Conservation (phyloP, 192 early-diverging fungal genomes). For the Coemansia sp. region DNA sequence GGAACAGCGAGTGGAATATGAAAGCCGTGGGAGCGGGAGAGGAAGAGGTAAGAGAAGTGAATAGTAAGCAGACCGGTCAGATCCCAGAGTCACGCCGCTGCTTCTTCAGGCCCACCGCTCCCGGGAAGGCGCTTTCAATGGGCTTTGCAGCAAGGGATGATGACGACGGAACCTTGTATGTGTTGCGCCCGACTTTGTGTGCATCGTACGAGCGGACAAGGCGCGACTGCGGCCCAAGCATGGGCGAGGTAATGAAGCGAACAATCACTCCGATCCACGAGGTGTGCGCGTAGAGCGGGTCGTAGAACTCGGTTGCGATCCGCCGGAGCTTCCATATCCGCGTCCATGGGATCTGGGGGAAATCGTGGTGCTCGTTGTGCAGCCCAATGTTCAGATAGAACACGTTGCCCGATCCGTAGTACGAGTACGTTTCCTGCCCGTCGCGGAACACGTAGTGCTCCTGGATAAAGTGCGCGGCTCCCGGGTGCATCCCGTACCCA, state of each 20-base stretch:
- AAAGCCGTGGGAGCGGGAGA: neutral
- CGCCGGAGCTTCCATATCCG: constrained; percentile 72
- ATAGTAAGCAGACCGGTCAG: neutral
- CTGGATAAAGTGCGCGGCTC: constrained; percentile 93
- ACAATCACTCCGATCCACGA: constrained; percentile 82
- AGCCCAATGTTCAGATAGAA: constrained; percentile 93
- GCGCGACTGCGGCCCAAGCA: constrained; percentile 79
- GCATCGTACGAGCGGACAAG: constrained; percentile 69
- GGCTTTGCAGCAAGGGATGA: neutral
- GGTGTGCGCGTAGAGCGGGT: constrained; percentile 74
- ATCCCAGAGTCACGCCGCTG: constrained; percentile 5
- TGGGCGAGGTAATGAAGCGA: constrained; percentile 72
- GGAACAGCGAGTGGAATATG: neutral
- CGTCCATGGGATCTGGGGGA: constrained; percentile 83
- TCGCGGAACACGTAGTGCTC: constrained; percentile 95
- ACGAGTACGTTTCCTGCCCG: constrained; percentile 94
- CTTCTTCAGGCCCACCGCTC: constrained; percentile 7
- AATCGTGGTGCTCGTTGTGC: constrained; percentile 99
- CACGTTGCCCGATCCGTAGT: constrained; percentile 87
- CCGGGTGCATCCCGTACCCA: constrained; percentile 87
- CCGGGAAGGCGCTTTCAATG: neutral
- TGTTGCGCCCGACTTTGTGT: constrained; percentile 68
- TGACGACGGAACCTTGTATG: constrained; percentile 40
- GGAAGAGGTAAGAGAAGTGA: neutral
- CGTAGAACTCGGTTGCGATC: constrained; percentile 89